A percentile compares a stretch with the other conserved stretches of the same genome.
Evolutionary conservation across 2,329 filamentous ascomycete genomes (phyloP).

Genomic region (Dendrostoma leiphaemia): DNA sequence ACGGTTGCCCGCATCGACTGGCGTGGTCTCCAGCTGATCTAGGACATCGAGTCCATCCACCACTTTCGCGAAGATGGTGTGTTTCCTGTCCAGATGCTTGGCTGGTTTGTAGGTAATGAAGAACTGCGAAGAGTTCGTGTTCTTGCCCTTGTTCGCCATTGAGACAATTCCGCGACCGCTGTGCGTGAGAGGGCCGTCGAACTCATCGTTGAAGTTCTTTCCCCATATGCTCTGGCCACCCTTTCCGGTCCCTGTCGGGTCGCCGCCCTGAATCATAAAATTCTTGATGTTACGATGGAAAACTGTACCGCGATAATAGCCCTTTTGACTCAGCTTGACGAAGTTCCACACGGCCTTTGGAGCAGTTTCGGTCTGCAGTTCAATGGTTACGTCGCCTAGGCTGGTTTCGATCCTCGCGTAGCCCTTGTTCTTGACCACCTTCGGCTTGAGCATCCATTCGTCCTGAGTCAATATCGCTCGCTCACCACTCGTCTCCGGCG

Average conservation of each 20-base stretch:
- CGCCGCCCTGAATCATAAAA: conserved; percentile 98
- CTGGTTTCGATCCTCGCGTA: conserved; percentile 90
- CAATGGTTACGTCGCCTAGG: conserved; percentile 79
- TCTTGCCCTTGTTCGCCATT: conserved; percentile 99
- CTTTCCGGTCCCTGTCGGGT: conserved; percentile 86
- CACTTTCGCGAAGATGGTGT: conserved; percentile 92
- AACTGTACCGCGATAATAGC: conserved; percentile 79
- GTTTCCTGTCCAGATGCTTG: conserved; percentile 87
- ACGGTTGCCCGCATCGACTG: conserved; percentile 71
- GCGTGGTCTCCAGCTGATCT: conserved; percentile 71
- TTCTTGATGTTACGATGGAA: conserved; percentile 95
- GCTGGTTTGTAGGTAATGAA: conserved; percentile 88
- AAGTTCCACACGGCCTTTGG: conserved; percentile 98
- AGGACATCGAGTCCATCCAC: conserved; percentile 74
- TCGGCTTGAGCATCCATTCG: conserved; percentile 93
- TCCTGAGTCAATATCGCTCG: conserved; percentile 86
- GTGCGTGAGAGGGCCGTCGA: conserved; percentile 86
- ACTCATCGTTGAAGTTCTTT: conserved; percentile 90
- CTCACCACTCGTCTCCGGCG: conserved; percentile 85
- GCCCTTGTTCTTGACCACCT: conserved; percentile 83
- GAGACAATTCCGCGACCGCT: conserved; percentile 75
- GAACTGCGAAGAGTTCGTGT: conserved; percentile 93
- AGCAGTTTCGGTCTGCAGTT: conserved; percentile 86
- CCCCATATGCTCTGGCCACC: conserved; percentile 93
- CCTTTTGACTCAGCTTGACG: conserved; percentile 78